Percentiles rank a stretch among this genome's conserved stretches.
Evolutionary conservation across 2,329 filamentous ascomycete genomes (phyloP).

Genomic region (Botrytis byssoidea): DNA sequence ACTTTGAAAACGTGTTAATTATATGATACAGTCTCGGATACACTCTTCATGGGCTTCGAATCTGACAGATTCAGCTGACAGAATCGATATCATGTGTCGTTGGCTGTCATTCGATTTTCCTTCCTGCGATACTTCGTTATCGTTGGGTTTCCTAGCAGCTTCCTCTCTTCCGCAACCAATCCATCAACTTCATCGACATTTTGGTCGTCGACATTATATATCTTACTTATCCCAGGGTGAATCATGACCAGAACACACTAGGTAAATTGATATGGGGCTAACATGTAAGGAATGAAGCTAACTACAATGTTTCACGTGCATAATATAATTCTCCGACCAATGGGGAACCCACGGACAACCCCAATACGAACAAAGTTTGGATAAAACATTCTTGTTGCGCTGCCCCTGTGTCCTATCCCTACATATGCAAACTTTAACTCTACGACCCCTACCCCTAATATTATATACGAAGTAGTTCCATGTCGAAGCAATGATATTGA

Average conservation of each 20-base stretch:
- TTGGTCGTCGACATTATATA: not conserved
- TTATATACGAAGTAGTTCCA: not conserved
- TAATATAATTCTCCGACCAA: not conserved
- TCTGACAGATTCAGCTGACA: not conserved
- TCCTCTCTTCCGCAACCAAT: not conserved
- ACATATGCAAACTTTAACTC: not conserved
- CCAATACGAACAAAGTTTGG: not conserved
- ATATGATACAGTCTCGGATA: not conserved
- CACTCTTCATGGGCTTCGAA: not conserved
- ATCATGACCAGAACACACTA: not conserved
- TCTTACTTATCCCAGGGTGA: not conserved
- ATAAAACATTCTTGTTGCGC: not conserved
- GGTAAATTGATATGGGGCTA: not conserved
- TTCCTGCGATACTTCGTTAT: not conserved
- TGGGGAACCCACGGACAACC: not conserved
- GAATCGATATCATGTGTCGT: not conserved
- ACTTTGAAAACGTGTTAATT: not conserved
- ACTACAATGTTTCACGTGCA: not conserved
- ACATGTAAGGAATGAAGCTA: not conserved
- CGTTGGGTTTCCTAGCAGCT: not conserved
- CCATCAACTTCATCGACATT: not conserved
- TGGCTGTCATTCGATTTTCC: not conserved
- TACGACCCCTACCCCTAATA: not conserved
- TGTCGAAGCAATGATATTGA: constrained; percentile 2
- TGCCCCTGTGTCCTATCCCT: not conserved